Conservation (phyloP, 176 grass and related monocot species). For the Eleusine indica region DNA sequence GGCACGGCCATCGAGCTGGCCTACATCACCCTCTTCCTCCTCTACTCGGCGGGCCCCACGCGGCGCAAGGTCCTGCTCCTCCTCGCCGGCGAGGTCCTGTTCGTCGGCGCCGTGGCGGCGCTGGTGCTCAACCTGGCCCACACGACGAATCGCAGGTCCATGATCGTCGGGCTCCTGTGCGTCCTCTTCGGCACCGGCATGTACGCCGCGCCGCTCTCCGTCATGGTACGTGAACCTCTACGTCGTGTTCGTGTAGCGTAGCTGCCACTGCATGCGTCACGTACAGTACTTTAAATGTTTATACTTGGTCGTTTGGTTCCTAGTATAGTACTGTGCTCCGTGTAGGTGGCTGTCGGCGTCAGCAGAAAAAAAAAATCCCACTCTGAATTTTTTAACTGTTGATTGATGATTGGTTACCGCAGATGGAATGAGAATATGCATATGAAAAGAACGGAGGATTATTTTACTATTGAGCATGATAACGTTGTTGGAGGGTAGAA, state of each 20-base stretch:
- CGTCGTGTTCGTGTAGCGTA: too few relatives aligned
- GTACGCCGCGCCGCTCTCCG: conserved; percentile 92
- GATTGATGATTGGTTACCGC: not conserved
- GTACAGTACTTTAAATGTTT: not conserved
- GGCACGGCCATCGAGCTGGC: conserved; percentile 80
- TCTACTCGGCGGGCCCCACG: conserved; percentile 56
- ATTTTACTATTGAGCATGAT: conserved; percentile 15
- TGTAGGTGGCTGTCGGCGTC: conserved; percentile 10
- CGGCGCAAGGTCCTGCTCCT: conserved; percentile 59
- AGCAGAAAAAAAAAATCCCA: not conserved
- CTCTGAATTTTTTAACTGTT: not conserved
- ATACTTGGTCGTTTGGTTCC: not conserved
- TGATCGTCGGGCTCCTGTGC: conserved; percentile 90
- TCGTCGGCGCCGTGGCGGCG: conserved; percentile 55
- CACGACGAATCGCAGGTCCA: conserved; percentile 64
- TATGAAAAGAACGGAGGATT: not conserved
- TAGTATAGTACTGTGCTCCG: too few relatives aligned
- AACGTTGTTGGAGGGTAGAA: conserved; percentile 5
- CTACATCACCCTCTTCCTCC: conserved; percentile 79
- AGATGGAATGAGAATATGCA: conserved; percentile 12
- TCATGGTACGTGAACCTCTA: conserved; percentile 65
- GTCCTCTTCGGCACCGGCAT: conserved; percentile 89
- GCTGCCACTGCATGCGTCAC: not conserved
- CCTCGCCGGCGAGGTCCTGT: conserved; percentile 59
- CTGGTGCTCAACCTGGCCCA: conserved; percentile 67